Percentiles rank a stretch among this genome's conserved stretches.
Conservation (phyloP, 371 early-diverging fungal genomes). For the Zopfochytrium polystomum region DNA sequence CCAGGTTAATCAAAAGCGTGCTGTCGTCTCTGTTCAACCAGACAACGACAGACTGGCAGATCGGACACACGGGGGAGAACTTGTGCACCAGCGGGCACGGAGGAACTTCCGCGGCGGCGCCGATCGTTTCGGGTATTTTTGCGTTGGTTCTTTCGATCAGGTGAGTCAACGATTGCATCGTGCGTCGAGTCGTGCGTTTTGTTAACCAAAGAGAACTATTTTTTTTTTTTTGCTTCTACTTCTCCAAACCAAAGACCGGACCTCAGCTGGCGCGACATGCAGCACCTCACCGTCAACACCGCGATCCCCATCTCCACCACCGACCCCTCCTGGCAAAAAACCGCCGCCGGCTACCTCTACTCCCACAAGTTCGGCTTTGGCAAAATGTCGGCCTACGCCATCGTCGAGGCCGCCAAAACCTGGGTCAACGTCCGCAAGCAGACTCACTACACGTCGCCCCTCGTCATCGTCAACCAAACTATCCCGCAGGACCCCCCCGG, state of each 20-base stretch:
- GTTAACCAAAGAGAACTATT: too few species aligned
- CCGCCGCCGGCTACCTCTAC: conserved; percentile 55
- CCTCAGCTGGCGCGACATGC: conserved; percentile 88
- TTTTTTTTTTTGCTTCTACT: neutral
- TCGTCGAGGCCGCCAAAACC: conserved; percentile 76
- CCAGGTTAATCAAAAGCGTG: neutral
- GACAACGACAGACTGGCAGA: conserved; percentile 77
- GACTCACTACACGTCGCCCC: conserved; percentile 48
- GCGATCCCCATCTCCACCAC: conserved; percentile 69
- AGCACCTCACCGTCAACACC: conserved; percentile 74
- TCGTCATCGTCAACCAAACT: conserved; percentile 43
- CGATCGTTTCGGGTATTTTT: conserved; percentile 88
- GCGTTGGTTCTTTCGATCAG: conserved; percentile 77
- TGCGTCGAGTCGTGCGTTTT: conserved; percentile 25
- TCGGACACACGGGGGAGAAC: conserved; percentile 51
- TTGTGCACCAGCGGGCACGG: conserved; percentile 78
- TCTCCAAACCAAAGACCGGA: conserved; percentile 65
- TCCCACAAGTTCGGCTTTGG: conserved; percentile 92
- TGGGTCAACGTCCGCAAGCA: conserved; percentile 65
- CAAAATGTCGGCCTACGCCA: conserved; percentile 75
- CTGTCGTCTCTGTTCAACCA: conserved; percentile 19
- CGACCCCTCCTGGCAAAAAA: conserved; percentile 37
- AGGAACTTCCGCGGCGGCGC: conserved; percentile 97
- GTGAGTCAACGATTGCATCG: conserved; percentile 16
- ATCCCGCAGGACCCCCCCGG: conserved; percentile 56